These are phyloP conservation scores for Trichophyton schoenleinii DNA, from an alignment of 2,329 filamentous ascomycete genomes.

Conservation along the genomic window DNA sequence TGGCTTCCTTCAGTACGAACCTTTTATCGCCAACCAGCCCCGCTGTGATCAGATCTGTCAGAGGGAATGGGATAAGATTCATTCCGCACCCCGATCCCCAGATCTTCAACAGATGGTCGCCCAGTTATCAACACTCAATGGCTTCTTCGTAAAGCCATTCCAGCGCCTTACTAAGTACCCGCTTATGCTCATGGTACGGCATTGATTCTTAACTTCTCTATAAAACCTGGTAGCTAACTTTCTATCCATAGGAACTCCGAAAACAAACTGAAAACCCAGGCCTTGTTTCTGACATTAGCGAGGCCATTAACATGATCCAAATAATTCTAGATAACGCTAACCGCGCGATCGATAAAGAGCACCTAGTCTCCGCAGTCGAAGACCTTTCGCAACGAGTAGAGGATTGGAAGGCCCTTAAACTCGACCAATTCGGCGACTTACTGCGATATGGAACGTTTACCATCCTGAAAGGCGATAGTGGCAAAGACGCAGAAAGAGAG, in stretches of 20 bases:
- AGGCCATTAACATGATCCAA: slow-evolving; percentile 70
- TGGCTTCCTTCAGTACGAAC: slow-evolving; percentile 83
- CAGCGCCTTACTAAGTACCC: slow-evolving; percentile 93
- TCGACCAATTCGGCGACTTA: slow-evolving; percentile 82
- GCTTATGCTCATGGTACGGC: slow-evolving; percentile 64
- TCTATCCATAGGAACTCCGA: slow-evolving; percentile 53
- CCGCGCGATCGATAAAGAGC: slow-evolving; percentile 76
- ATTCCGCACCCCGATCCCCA: slow-evolving; percentile 53
- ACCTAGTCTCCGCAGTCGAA: slow-evolving; percentile 68
- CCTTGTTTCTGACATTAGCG: slow-evolving; percentile 57
- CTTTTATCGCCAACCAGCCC: slow-evolving; percentile 92
- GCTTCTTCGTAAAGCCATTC: slow-evolving; percentile 92
- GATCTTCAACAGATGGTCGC: slow-evolving; percentile 61
- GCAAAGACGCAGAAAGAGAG: slow-evolving; percentile 84
- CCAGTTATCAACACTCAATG: slow-evolving; percentile 75
- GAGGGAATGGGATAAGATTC: slow-evolving; percentile 76
- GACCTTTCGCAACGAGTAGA: slow-evolving; percentile 76
- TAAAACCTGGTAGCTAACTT: neutral
- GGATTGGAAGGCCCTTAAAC: slow-evolving; percentile 89
- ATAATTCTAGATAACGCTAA: slow-evolving; percentile 75
- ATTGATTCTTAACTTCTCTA: neutral
- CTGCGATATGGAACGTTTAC: slow-evolving; percentile 82
- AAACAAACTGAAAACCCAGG: slow-evolving; percentile 69
- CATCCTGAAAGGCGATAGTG: slow-evolving; percentile 67
- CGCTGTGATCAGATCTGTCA: slow-evolving; percentile 78